Evolutionary conservation across 1,139 yeast genomes (phyloP).

Genomic region (Geotrichum carabidarum): DNA sequence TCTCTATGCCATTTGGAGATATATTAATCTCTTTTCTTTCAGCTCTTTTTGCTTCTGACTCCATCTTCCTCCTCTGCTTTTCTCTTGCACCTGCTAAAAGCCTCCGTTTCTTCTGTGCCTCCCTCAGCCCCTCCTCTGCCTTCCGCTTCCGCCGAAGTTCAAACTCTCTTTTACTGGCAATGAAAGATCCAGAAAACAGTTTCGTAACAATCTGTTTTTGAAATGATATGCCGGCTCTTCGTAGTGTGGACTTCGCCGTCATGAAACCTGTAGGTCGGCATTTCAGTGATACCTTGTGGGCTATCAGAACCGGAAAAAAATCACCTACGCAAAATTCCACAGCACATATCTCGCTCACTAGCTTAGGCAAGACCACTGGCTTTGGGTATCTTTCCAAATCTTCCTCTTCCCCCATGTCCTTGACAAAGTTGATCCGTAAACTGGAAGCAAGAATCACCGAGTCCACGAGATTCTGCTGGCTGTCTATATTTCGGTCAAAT

Average conservation of each 20-base stretch:
- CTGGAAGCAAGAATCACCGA: slow-evolving; percentile 2
- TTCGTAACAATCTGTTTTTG: slow-evolving; percentile 1
- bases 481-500: slow-evolving; percentile 1
- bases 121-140: background rate
- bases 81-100: too few species aligned
- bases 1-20: background rate
- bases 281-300: slow-evolving; percentile 4
- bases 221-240: background rate
- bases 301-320: slow-evolving; percentile 10
- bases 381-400: slow-evolving; percentile 1
- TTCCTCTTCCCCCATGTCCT: background rate
- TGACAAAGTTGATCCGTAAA: slow-evolving; percentile 12
- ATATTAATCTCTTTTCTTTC: background rate
- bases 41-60: background rate
- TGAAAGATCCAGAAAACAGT: background rate
- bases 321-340: background rate
- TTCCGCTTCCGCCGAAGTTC: background rate
- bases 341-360: background rate
- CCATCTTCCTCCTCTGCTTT: background rate
- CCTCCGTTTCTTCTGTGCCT: background rate
- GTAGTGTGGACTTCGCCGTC: slow-evolving; percentile 3
- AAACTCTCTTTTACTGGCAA: background rate
- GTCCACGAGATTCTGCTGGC: background rate
- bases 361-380: slow-evolving; percentile 6
- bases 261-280: slow-evolving; percentile 10